phyloP scores from a whole-genome alignment of 305 asterid species.

The Striga hermonthica region DNA sequence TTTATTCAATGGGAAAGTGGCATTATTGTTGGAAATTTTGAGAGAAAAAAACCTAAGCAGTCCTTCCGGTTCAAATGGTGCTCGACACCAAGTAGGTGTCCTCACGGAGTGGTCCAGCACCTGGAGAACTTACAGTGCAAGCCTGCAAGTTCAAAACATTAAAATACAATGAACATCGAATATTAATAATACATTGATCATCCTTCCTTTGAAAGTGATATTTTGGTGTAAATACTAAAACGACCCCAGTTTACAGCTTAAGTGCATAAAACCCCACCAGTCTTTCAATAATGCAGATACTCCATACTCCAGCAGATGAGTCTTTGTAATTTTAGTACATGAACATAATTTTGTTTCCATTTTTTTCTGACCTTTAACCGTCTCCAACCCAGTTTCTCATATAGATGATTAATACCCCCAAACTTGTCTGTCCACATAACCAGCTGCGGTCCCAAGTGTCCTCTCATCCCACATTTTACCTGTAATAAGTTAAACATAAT shows the following conservation, averaged over 20 bases:
- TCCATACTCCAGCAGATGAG: no score
- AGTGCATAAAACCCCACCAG: not conserved
- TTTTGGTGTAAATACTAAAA: not conserved
- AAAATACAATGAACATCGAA: no score
- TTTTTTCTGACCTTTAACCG: conserved; percentile 47
- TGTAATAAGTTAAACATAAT: conserved; percentile 22
- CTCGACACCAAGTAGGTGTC: conserved; percentile 70
- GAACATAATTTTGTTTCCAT: no score
- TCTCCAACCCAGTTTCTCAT: conserved; percentile 65
- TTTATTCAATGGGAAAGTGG: not conserved
- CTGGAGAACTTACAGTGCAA: conserved; percentile 69
- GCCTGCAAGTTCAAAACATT: conserved; percentile 44
- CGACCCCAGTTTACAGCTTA: not conserved
- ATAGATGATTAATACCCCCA: conserved; percentile 94
- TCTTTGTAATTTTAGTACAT: no score
- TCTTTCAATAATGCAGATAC: not conserved
- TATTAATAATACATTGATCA: no score
- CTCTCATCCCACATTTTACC: conserved; percentile 95
- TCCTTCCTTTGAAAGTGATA: not conserved
- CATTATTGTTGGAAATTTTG: not conserved
- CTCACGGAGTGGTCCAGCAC: conserved; percentile 51
- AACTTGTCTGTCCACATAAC: conserved; percentile 73
- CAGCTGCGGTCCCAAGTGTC: conserved; percentile 89
- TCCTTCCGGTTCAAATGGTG: conserved; percentile 88
- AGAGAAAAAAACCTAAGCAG: conserved; percentile 49